These are phyloP conservation scores for Tylopilus cervinicoccineus DNA, from an alignment of 768 basidiomycete genomes.

Conservation along the genomic window DNA sequence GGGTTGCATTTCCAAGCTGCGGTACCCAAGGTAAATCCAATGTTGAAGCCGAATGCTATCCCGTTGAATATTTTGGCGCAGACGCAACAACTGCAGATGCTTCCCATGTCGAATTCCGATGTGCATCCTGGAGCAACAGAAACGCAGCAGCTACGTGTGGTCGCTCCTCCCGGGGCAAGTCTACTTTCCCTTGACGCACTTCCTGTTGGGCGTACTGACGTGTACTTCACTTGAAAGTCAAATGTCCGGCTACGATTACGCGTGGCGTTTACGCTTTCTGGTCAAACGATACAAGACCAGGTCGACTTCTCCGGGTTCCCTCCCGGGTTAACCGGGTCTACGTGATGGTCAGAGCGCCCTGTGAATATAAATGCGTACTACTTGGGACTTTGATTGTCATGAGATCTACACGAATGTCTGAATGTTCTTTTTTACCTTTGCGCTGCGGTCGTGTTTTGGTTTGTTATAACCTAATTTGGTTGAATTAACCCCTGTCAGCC, in stretches of 20 bases:
- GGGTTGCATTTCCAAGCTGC: conserved; percentile 94
- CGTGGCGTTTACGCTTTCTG: conserved; percentile 69
- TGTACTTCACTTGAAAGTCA: conserved; percentile 44
- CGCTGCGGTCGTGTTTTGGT: background rate
- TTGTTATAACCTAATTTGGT: conserved; percentile 8
- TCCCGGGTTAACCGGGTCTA: conserved; percentile 55
- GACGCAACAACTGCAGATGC: conserved; percentile 97
- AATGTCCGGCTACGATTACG: conserved; percentile 81
- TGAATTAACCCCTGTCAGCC: conserved; percentile 23
- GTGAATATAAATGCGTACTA: conserved; percentile 15
- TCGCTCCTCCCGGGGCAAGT: conserved; percentile 82
- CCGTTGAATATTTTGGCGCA: conserved; percentile 29
- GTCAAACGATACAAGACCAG: conserved; percentile 81
- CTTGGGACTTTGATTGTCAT: conserved; percentile 9
- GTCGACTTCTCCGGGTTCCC: conserved; percentile 94
- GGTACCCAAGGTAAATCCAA: conserved; percentile 75
- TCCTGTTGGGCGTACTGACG: conserved; percentile 4
- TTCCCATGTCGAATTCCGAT: conserved; percentile 88
- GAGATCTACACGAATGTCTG: conserved; percentile 20
- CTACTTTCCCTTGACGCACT: background rate
- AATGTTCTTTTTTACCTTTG: background rate
- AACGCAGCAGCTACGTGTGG: conserved; percentile 93
- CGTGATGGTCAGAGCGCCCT: conserved; percentile 13
- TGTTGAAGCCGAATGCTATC: too few relatives aligned
- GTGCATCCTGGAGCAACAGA: conserved; percentile 76